Conservation (phyloP, 768 basidiomycete species). For the Collybia mongolica region DNA sequence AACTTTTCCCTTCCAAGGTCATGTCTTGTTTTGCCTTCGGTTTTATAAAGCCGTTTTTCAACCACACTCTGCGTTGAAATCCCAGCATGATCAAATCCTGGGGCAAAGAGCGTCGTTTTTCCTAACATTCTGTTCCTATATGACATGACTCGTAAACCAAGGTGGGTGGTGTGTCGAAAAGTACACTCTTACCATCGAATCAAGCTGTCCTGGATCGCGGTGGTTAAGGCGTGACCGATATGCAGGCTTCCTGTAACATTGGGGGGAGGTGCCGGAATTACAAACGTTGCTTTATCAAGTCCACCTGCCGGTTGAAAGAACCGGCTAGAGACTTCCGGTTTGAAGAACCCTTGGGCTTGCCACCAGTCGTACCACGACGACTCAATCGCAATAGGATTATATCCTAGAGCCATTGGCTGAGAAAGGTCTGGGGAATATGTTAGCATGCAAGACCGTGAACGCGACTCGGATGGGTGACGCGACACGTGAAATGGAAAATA, state of each 20-base stretch:
- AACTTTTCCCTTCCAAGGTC: conserved; percentile 95
- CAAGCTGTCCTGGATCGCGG: conserved; percentile 87
- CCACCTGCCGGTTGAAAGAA: conserved; percentile 53
- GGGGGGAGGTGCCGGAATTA: conserved; percentile 90
- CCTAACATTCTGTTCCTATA: conserved; percentile 94
- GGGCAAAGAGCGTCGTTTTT: conserved; percentile 84
- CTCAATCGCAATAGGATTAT: conserved; percentile 94
- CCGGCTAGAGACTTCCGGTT: conserved; percentile 46
- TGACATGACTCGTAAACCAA: background rate
- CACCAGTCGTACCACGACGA: conserved; percentile 99
- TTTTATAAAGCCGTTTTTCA: conserved; percentile 87
- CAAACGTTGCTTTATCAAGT: conserved; percentile 69
- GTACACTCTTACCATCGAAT: conserved; percentile 71
- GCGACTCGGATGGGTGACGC: background rate
- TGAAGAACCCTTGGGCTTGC: conserved; percentile 87
- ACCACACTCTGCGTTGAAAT: conserved; percentile 98
- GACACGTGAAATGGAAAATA: background rate
- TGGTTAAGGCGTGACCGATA: conserved; percentile 92
- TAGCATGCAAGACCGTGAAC: background rate
- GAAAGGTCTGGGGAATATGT: conserved; percentile 61
- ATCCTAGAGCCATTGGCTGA: conserved; percentile 86
- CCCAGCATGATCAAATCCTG: conserved; percentile 98
- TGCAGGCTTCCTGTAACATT: conserved; percentile 97
- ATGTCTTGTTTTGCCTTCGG: conserved; percentile 79
- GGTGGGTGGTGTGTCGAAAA: background rate